phyloP scores from a whole-genome alignment of 2,329 filamentous ascomycete species.

The Cladophialophora psammophila region DNA sequence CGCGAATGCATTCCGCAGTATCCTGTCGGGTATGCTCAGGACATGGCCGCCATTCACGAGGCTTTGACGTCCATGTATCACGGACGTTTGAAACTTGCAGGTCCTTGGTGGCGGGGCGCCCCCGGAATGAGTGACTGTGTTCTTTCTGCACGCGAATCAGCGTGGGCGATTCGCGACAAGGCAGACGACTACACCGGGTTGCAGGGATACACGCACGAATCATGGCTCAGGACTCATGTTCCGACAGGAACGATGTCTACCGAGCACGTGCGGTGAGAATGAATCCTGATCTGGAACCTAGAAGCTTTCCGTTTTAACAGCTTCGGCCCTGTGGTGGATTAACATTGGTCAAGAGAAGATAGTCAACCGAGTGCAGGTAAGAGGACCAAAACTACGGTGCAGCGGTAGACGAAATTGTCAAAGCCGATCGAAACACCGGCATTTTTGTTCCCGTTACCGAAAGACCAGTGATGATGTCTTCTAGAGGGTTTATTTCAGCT shows the following conservation, averaged over 20 bases:
- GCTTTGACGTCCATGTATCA: slow-evolving; percentile 64
- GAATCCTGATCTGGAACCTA: neutral
- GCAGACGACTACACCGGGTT: slow-evolving; percentile 37
- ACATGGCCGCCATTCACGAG: slow-evolving; percentile 65
- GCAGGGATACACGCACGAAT: slow-evolving; percentile 32
- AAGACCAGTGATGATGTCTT: neutral
- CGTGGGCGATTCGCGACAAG: slow-evolving; percentile 36
- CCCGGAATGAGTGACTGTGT: slow-evolving; percentile 64
- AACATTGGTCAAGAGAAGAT: neutral
- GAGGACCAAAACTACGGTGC: neutral
- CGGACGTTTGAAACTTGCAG: slow-evolving; percentile 70
- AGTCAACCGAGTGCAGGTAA: neutral
- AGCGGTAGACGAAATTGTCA: neutral
- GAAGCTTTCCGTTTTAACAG: neutral
- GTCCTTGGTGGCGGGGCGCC: slow-evolving; percentile 58
- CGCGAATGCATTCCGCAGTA: slow-evolving; percentile 90
- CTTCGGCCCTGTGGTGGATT: neutral
- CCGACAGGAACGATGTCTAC: neutral
- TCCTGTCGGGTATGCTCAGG: slow-evolving; percentile 74
- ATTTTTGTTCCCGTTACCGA: neutral
- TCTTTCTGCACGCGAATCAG: slow-evolving; percentile 63
- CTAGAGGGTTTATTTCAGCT: neutral
- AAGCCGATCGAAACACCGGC: neutral
- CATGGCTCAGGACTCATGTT: slow-evolving; percentile 26
- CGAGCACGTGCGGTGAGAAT: slow-evolving; percentile 10